These are phyloP conservation scores for Colletotrichum orchidophilum DNA, from an alignment of 2,329 filamentous ascomycete genomes.

Conservation along the genomic window DNA sequence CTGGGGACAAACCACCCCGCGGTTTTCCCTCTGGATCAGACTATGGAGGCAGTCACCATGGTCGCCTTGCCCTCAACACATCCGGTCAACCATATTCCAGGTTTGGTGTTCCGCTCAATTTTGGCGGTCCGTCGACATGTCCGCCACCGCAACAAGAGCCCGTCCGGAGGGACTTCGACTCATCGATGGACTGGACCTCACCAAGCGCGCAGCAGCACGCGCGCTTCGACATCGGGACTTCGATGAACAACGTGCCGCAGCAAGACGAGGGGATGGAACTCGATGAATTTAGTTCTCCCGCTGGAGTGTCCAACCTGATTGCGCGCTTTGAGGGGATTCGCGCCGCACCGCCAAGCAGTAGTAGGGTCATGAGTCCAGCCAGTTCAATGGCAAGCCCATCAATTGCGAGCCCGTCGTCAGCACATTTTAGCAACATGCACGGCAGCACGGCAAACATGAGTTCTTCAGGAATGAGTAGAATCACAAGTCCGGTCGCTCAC, in stretches of 20 bases:
- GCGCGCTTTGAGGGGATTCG: slow-evolving; percentile 51
- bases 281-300: slow-evolving; percentile 30
- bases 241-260: slow-evolving; percentile 8
- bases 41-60: slow-evolving; percentile 8
- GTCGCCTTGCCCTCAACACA: slow-evolving; percentile 40
- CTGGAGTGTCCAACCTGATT: slow-evolving; percentile 49
- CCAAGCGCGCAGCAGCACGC: slow-evolving; percentile 41
- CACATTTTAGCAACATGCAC: slow-evolving; percentile 45
- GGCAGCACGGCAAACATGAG: slow-evolving; percentile 36
- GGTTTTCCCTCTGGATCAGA: slow-evolving; percentile 39
- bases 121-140: slow-evolving; percentile 39
- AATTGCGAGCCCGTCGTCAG: slow-evolving; percentile 38
- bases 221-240: slow-evolving; percentile 26
- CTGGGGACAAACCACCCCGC: slow-evolving; percentile 44
- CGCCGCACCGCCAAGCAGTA: slow-evolving; percentile 44
- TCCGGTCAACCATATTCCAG: slow-evolving; percentile 44
- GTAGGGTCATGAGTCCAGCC: slow-evolving; percentile 39
- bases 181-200: slow-evolving; percentile 50
- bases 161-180: slow-evolving; percentile 17
- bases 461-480: slow-evolving; percentile 35
- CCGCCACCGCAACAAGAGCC: slow-evolving; percentile 32
- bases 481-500: slow-evolving; percentile 43
- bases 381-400: slow-evolving; percentile 35
- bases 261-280: slow-evolving; percentile 34
- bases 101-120: slow-evolving; percentile 43